phyloP scores from a whole-genome alignment of 805 yeast genomes.

The Metschnikowia orientalis region DNA sequence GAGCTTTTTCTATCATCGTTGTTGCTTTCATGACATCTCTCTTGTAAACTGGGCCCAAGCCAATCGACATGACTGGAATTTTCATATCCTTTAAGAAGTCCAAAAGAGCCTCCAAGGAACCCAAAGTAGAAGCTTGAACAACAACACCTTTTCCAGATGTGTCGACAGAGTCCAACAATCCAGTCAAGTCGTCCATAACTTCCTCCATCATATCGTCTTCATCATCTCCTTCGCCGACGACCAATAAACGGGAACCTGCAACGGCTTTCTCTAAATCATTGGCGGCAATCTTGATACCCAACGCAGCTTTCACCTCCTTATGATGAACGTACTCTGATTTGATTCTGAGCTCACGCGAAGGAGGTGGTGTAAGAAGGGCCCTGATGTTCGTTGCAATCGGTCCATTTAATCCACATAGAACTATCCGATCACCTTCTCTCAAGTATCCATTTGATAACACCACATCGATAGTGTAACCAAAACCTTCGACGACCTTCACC shows the following conservation, averaged over 20 bases:
- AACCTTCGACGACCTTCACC: conserved; percentile 97
- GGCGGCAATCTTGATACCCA: conserved; percentile 98
- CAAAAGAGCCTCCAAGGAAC: conserved; percentile 93
- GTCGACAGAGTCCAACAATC: conserved; percentile 90
- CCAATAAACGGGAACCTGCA: conserved; percentile 94
- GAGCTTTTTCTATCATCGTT: conserved; percentile 95
- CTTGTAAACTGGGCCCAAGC: conserved; percentile 96
- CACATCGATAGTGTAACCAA: conserved; percentile 98
- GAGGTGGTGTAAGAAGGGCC: conserved; percentile 96
- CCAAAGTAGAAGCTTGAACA: conserved; percentile 97
- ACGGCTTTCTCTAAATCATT: conserved; percentile 97
- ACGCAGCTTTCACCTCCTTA: conserved; percentile 97
- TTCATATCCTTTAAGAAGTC: conserved; percentile 98
- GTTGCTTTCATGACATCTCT: conserved; percentile 98
- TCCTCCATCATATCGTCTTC: conserved; percentile 97
- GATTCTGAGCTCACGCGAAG: conserved; percentile 90
- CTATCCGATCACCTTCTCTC: conserved; percentile 92
- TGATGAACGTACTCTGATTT: conserved; percentile 96
- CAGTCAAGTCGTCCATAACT: conserved; percentile 97
- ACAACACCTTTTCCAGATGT: conserved; percentile 94
- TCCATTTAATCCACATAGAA: conserved; percentile 96
- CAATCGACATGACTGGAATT: conserved; percentile 98
- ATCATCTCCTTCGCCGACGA: conserved; percentile 95
- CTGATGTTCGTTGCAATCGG: conserved; percentile 96
- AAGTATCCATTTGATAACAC: conserved; percentile 94